Base-by-base conservation (phyloP, 768 basidiomycete genomes). In the Panus rudis region DNA sequence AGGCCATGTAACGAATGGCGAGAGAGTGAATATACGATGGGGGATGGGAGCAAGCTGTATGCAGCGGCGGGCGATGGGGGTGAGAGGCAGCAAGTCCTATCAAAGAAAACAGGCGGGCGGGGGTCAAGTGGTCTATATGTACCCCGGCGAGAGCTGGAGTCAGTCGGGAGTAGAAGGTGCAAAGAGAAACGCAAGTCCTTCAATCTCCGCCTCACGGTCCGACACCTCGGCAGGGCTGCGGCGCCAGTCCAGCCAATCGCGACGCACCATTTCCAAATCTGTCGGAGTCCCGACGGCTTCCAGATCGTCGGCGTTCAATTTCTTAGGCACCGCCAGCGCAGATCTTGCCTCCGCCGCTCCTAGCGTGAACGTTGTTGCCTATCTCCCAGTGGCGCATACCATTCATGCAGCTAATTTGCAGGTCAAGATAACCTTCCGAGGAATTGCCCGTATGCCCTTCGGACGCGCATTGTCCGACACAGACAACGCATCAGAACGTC, bases 1-100 rank as follows among this genome's bases (percentile, higher is more conserved):
- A 63, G 58, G 66, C 62, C 59, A 60, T 56, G 59, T 54, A 60
- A 57, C 49, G 52, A 42, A 35, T 42, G 48, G 57, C 54, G 56
- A 25, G 61, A 50, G 33, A 70, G 52, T 10, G 16, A 30, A 30
- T 10, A 30, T 30, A 16, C 28, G 28, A 30, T 30, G 28, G 10
- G 10, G 10, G 10, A 10, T 30, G 28, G n/a, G n/a, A n/a, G 55
- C 47, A 57, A 58, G 48, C 47, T 20, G 48, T 39, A 39, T 48
- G 48, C 43, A 39, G 33, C 32, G 47, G 48, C 46, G n/a, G 11
- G 37, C 43, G 42, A 43, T 41, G 41, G 33, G 52, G 28, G 32
- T 17, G 42, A 6, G 7, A 16, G 33, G 33, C 10, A 7, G 33
- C n/a, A 6, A 17, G 38, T 19, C 33, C 23, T 25, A 43, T 20